Conservation (phyloP, 1,284 basidiomycete genomes). For the Malassezia pachydermatis region DNA sequence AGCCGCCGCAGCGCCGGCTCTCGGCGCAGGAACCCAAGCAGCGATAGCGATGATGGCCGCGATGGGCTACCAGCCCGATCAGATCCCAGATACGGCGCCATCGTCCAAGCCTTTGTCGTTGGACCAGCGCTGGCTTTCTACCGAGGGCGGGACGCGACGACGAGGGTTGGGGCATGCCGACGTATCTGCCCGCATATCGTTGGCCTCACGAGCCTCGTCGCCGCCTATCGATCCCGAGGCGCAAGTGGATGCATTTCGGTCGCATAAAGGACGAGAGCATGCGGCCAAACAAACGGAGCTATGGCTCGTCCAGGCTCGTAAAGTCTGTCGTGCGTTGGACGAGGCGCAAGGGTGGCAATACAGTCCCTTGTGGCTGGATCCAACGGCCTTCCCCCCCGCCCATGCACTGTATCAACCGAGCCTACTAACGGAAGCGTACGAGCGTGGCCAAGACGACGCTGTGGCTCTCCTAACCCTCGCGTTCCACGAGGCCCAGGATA, state of each 20-base stretch:
- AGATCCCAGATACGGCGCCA: conserved; percentile 11
- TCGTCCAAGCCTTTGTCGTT: conserved; percentile 19
- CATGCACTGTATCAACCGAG: conserved; percentile 3
- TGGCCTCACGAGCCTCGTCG: conserved; percentile 10
- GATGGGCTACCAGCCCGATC: conserved; percentile 27
- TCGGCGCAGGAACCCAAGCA: conserved; percentile 6
- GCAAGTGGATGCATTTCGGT: conserved; percentile 1
- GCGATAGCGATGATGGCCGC: conserved; percentile 34
- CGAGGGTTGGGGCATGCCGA: conserved; percentile 19
- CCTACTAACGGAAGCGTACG: background rate
- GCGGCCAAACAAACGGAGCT: background rate
- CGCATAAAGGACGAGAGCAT: background rate
- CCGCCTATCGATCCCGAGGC: background rate
- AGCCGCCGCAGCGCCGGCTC: background rate
- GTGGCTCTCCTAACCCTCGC: conserved; percentile 2
- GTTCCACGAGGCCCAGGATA: conserved; percentile 11
- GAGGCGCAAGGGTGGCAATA: conserved; percentile 16
- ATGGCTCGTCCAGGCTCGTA: conserved; percentile 20
- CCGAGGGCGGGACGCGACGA: conserved; percentile 13
- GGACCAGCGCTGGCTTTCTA: conserved; percentile 27
- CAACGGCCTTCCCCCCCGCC: conserved; percentile 8
- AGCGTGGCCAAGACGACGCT: conserved; percentile 11
- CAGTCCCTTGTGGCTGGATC: conserved; percentile 30
- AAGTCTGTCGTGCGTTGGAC: conserved; percentile 23
- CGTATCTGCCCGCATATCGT: background rate